Evolutionary conservation across 139 green algal genomes (phyloP).

Genomic region (Closterium sp.): DNA sequence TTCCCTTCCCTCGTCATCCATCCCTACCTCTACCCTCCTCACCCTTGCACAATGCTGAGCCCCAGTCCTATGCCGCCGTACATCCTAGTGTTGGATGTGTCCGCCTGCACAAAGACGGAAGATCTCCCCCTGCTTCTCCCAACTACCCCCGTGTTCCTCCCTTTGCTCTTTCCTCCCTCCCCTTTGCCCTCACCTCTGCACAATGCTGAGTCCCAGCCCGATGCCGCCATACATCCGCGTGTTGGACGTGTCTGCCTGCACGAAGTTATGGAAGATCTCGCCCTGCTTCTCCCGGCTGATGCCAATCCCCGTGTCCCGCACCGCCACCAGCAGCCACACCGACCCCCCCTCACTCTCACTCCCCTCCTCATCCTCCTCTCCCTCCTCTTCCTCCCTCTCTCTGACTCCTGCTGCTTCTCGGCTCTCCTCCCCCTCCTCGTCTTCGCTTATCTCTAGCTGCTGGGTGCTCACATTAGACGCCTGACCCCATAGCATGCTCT

Average conservation of each 20-base stretch:
- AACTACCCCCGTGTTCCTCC: too few relatives aligned
- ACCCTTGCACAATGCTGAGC: conserved; percentile 23
- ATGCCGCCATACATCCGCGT: conserved; percentile 74
- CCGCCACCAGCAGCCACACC: conserved; percentile 20
- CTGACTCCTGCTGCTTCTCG: not conserved
- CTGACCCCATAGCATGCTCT: not conserved
- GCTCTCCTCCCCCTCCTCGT: not conserved
- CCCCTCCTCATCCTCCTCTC: not conserved
- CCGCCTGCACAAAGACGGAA: too few relatives aligned
- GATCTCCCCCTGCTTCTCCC: too few relatives aligned
- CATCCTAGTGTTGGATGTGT: too few relatives aligned
- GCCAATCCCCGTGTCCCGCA: conserved; percentile 73
- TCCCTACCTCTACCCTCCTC: not conserved
- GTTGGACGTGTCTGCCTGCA: conserved; percentile 70
- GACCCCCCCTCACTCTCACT: not conserved
- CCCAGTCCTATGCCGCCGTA: not conserved
- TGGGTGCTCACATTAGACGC: not conserved
- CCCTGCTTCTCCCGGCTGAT: conserved; percentile 47
- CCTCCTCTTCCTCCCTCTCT: not conserved
- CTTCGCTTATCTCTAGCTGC: not conserved
- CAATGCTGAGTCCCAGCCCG: conserved; percentile 47
- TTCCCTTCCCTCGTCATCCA: not conserved
- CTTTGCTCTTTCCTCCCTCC: too few relatives aligned
- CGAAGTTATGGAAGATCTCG: conserved; percentile 54
- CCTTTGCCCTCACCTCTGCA: conserved; percentile 25